Evolutionary conservation across 2,329 filamentous ascomycete genomes (phyloP).

Genomic region (Pseudohalonectria lignicola): DNA sequence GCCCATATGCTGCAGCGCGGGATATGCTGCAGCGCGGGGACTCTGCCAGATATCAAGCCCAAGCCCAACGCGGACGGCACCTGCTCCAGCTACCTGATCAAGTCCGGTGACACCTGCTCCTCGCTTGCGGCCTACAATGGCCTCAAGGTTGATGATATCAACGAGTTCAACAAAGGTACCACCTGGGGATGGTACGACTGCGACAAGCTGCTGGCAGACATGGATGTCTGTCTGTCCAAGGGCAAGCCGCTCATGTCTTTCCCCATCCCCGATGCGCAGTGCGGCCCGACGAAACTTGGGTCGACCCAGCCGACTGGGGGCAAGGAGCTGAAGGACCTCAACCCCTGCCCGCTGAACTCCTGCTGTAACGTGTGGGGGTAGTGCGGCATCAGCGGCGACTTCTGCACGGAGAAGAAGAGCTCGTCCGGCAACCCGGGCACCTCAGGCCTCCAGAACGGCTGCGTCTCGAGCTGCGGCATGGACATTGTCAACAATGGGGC

Average conservation of each 20-base stretch:
- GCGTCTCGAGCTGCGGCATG: slow-evolving; percentile 28
- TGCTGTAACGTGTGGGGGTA: neutral
- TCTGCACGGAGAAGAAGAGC: no score
- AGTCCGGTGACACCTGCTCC: slow-evolving; percentile 19
- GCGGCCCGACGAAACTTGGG: slow-evolving; percentile 20
- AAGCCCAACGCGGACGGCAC: slow-evolving; percentile 21
- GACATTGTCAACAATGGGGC: slow-evolving; percentile 13
- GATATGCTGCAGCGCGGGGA: slow-evolving; percentile 25
- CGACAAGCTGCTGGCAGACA: slow-evolving; percentile 12
- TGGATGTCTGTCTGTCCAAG: slow-evolving; percentile 21
- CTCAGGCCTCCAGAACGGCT: slow-evolving; percentile 25
- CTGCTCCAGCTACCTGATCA: slow-evolving; percentile 20
- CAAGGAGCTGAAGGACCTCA: slow-evolving; percentile 10
- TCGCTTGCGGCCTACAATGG: slow-evolving; percentile 12
- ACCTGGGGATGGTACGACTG: no score
- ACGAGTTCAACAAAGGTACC: slow-evolving; percentile 18
- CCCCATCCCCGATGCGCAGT: slow-evolving; percentile 16
- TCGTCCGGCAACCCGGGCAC: slow-evolving; percentile 20
- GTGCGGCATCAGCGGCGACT: slow-evolving; percentile 17
- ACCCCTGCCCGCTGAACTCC: neutral
- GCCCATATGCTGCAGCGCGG: no score
- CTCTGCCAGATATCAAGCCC: slow-evolving; percentile 21
- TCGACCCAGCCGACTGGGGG: slow-evolving; percentile 11
- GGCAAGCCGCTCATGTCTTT: slow-evolving; percentile 22
- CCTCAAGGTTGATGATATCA: slow-evolving; percentile 4